Evolutionary conservation across 1,139 yeast species (phyloP).

Genomic region (Taphrina populina): DNA sequence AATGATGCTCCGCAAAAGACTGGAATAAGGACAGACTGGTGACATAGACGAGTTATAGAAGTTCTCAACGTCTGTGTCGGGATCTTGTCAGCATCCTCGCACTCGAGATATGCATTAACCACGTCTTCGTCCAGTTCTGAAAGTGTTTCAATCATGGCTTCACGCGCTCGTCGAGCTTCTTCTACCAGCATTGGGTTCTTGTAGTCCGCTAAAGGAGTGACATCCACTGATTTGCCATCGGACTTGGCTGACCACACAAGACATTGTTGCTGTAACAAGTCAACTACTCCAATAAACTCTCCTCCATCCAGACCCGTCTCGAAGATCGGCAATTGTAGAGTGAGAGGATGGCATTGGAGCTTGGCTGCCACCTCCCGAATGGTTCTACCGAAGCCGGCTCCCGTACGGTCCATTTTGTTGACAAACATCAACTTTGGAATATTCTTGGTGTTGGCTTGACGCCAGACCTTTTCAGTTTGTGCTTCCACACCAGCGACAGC

Average conservation of each 20-base stretch:
- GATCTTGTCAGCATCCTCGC: conserved; percentile 49
- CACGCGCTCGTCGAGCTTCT: conserved; percentile 61
- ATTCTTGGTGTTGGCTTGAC: conserved; percentile 64
- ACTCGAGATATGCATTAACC: conserved; percentile 65
- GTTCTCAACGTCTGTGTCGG: conserved; percentile 54
- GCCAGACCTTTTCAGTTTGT: conserved; percentile 96
- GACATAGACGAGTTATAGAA: conserved; percentile 65
- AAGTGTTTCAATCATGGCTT: conserved; percentile 75
- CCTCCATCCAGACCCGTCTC: conserved; percentile 44
- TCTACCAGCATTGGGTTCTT: conserved; percentile 46
- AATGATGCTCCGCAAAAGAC: conserved; percentile 92
- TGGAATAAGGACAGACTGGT: conserved; percentile 63
- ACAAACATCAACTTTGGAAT: conserved; percentile 78
- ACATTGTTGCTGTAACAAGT: conserved; percentile 66
- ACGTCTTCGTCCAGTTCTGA: conserved; percentile 78
- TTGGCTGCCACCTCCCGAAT: conserved; percentile 81
- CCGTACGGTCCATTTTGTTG: conserved; percentile 94
- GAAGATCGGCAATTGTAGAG: conserved; percentile 79
- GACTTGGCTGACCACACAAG: conserved; percentile 69
- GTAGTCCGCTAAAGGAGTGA: conserved; percentile 48
- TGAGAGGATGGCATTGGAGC: conserved; percentile 68
- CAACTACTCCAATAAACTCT: conserved; percentile 75
- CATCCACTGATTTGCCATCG: conserved; percentile 50
- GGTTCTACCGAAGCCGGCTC: conserved; percentile 90
- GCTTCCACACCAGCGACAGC: conserved; percentile 99